phyloP scores from a whole-genome alignment of 164 flowering plant species.

The Magnolia changhungtana region DNA sequence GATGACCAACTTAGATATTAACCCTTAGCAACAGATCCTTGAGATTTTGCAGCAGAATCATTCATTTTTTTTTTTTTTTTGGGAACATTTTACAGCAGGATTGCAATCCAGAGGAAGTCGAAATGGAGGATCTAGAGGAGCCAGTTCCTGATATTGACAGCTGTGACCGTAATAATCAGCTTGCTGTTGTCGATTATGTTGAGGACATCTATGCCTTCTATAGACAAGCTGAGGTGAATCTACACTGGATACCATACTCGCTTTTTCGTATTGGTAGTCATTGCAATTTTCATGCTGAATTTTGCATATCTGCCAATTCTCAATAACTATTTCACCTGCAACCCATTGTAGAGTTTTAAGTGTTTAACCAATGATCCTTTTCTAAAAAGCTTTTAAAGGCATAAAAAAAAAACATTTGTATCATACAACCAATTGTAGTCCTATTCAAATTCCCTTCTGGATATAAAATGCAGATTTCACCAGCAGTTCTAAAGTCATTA shows the following conservation, averaged over 20 bases:
- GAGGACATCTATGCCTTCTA: constrained; percentile 68
- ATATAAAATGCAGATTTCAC: no score
- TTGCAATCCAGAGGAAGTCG: constrained; percentile 48
- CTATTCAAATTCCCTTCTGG: no score
- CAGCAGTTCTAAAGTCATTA: no score
- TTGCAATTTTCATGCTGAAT: neutral
- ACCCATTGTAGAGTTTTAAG: no score
- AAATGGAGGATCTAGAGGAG: constrained; percentile 70
- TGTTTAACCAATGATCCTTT: no score
- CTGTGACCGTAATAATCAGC: constrained; percentile 52
- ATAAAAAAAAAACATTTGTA: no score
- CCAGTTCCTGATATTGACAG: constrained; percentile 60
- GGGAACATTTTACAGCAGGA: constrained; percentile 7
- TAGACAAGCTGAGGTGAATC: constrained; percentile 55
- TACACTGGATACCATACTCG: neutral
- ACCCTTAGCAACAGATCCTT: no score
- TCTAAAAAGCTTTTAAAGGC: no score
- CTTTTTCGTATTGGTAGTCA: neutral
- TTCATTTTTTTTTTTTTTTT: neutral
- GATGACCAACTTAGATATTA: no score
- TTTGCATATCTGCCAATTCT: neutral
- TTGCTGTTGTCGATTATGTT: constrained; percentile 79
- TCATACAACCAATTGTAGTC: no score
- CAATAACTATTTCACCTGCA: no score
- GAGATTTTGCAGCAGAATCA: neutral